phyloP scores from a whole-genome alignment of 163 green algal species.

The Scenedesmus sp. region DNA sequence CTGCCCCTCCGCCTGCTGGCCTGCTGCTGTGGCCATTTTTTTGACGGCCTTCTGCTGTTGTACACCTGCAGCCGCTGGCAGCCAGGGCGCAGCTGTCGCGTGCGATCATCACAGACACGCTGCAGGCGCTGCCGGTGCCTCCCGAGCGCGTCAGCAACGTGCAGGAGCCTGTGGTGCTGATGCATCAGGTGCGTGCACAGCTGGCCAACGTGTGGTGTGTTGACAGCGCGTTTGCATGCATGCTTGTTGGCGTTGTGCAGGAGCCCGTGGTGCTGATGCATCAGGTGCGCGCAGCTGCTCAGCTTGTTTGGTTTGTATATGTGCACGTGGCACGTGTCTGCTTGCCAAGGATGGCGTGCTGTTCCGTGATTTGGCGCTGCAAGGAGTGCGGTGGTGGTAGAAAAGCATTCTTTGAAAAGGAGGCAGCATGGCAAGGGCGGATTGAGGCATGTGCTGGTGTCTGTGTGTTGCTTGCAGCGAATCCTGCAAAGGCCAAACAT shows the following conservation, averaged over 20 bases:
- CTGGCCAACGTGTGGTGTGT: too few species aligned
- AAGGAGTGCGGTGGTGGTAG: too few species aligned
- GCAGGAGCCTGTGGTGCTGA: constrained; percentile 51
- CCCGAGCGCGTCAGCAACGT: constrained; percentile 49
- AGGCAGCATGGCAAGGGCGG: too few species aligned
- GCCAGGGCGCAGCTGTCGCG: constrained; percentile 28
- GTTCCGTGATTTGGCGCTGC: too few species aligned
- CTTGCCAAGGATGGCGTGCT: too few species aligned
- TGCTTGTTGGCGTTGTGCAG: background rate
- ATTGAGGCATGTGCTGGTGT: too few species aligned
- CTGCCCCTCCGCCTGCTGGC: background rate
- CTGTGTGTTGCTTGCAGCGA: too few species aligned
- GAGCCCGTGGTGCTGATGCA: background rate
- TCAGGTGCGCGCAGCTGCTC: too few species aligned
- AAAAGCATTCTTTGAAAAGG: too few species aligned
- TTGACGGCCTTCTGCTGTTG: background rate
- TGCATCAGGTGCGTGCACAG: constrained; percentile 33
- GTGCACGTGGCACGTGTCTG: too few species aligned
- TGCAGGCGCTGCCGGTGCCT: constrained; percentile 40
- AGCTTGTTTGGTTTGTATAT: too few species aligned
- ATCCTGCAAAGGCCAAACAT: too few species aligned
- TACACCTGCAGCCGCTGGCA: background rate
- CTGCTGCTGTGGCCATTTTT: background rate
- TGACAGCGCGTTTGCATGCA: background rate
- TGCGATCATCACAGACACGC: constrained; percentile 39